Percentiles rank a stretch among this genome's conserved stretches.
These are phyloP conservation scores for Talaromyces ruber DNA, from an alignment of 495 filamentous ascomycete genomes.

Conservation along the genomic window DNA sequence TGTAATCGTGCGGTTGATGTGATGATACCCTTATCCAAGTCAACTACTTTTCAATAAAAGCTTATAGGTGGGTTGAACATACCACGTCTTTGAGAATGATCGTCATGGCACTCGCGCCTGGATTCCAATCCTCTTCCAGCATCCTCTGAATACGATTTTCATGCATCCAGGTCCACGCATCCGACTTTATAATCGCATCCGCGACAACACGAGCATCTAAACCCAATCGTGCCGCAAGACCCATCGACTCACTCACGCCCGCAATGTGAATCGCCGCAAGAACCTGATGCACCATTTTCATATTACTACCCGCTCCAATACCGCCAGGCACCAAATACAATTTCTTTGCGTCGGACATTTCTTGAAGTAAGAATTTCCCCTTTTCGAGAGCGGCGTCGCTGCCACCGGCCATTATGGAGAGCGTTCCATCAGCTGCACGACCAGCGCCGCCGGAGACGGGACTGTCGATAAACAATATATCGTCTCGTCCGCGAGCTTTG, in stretches of 20 bases:
- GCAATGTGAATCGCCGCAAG: slow-evolving; percentile 71
- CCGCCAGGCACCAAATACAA: slow-evolving; percentile 68
- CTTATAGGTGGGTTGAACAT: slow-evolving; percentile 9
- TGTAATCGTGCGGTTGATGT: slow-evolving; percentile 54
- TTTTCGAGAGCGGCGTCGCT: slow-evolving; percentile 46
- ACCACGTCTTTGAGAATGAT: slow-evolving; percentile 77
- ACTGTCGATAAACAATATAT: slow-evolving; percentile 62
- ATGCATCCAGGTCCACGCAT: slow-evolving; percentile 77
- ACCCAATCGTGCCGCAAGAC: slow-evolving; percentile 59
- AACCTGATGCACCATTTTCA: slow-evolving; percentile 84
- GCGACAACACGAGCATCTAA: slow-evolving; percentile 50
- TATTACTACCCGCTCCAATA: slow-evolving; percentile 71
- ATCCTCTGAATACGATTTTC: slow-evolving; percentile 65
- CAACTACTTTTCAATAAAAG: neutral
- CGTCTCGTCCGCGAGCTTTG: slow-evolving; percentile 41
- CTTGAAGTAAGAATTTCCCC: slow-evolving; percentile 51
- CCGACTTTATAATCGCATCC: slow-evolving; percentile 47
- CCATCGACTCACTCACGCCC: slow-evolving; percentile 63
- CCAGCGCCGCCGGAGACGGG: slow-evolving; percentile 73
- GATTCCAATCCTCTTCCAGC: slow-evolving; percentile 56
- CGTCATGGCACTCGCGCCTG: slow-evolving; percentile 56
- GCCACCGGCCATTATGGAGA: slow-evolving; percentile 75
- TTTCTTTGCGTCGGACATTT: slow-evolving; percentile 52
- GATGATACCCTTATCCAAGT: slow-evolving; percentile 55
- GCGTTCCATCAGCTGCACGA: slow-evolving; percentile 64